Base-by-base conservation (phyloP, 371 early-diverging fungal species). In the Syncephalastrum racemosum region DNA sequence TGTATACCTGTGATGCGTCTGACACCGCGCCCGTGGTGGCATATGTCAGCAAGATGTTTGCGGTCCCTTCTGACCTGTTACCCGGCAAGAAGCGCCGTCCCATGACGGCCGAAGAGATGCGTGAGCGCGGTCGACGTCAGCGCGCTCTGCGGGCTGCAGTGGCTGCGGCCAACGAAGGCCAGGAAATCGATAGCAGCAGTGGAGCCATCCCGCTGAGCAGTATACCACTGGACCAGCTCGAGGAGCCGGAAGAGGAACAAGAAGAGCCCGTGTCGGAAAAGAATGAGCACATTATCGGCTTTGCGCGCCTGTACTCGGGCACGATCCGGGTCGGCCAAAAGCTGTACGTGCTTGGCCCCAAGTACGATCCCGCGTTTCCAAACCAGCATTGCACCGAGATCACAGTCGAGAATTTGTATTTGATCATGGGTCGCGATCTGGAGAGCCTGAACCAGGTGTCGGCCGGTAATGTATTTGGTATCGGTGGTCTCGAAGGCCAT, bases 341-440 rank as follows among this genome's bases (percentile, higher is more conserved):
- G 45, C 49, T 97, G 4, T 86, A 89, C 68, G 90, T 95, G 0
- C 67, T 98, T 48, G 94, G 94, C n/a, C 98, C 99, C 25, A 97
- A 96, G 66, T 97, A 91, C 67, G 85, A 91, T 50, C 83, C 89
- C 4, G 66, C 67, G 12, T 63, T 82, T 8, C 94, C 95, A 1
- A 75, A 79, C 15, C 57, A 73, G 22, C 83, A 89, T 53, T 80
- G 85, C 42, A 77, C 86, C 16, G 85, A 91, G 59, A 76, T 61
- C 25, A 84, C 71, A 0, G 87, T 97, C 18, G 71, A 89, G 54
- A 82, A 77, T 16, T 68, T 99, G 41, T 98, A 91, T 54, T 67
- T 98, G 71, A 83, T 97, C 66, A 98, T 99, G 98, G 98, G 99
- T 7, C 84, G 95, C 36, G 97, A 98, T 40, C 67, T 98, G 50